Evolutionary conservation across 768 basidiomycete genomes (phyloP).

Genomic region (Kockovaella imperatae): DNA sequence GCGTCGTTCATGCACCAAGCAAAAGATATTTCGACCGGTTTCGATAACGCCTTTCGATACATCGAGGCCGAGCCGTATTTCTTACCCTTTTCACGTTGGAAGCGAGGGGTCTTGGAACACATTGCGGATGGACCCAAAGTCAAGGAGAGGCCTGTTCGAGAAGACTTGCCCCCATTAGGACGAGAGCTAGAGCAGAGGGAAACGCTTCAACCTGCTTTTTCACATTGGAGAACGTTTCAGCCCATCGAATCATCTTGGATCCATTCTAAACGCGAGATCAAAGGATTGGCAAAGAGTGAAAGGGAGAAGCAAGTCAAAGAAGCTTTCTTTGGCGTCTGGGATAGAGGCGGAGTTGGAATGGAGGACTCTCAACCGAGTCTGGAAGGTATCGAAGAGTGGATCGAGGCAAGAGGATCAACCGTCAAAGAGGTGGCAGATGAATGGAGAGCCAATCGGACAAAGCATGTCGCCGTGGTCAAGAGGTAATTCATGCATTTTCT

Average conservation of each 20-base stretch:
- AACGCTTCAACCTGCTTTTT: background rate
- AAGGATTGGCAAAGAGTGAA: conserved; percentile 7
- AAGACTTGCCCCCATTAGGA: too few relatives aligned
- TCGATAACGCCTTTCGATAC: conserved; percentile 23
- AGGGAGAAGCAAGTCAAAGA: conserved; percentile 28
- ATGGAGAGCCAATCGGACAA: conserved; percentile 19
- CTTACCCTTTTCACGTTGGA: conserved; percentile 4
- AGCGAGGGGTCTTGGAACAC: background rate
- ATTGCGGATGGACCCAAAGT: background rate
- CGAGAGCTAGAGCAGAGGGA: background rate
- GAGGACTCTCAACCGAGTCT: conserved; percentile 15
- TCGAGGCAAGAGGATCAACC: conserved; percentile 19
- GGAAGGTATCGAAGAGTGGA: conserved; percentile 33
- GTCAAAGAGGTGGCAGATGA: conserved; percentile 17
- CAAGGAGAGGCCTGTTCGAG: too few relatives aligned
- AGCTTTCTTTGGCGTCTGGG: conserved; percentile 31
- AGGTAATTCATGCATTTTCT: background rate
- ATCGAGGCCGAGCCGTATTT: conserved; percentile 8
- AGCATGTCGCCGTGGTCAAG: too few relatives aligned
- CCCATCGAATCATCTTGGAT: conserved; percentile 6
- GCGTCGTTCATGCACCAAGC: conserved; percentile 33
- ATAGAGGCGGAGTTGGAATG: conserved; percentile 14
- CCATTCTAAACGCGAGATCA: background rate
- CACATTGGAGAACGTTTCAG: background rate
- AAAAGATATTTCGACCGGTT: conserved; percentile 10